phyloP scores from a whole-genome alignment of 2,329 filamentous ascomycete species.

The Colletotrichum kahawae region DNA sequence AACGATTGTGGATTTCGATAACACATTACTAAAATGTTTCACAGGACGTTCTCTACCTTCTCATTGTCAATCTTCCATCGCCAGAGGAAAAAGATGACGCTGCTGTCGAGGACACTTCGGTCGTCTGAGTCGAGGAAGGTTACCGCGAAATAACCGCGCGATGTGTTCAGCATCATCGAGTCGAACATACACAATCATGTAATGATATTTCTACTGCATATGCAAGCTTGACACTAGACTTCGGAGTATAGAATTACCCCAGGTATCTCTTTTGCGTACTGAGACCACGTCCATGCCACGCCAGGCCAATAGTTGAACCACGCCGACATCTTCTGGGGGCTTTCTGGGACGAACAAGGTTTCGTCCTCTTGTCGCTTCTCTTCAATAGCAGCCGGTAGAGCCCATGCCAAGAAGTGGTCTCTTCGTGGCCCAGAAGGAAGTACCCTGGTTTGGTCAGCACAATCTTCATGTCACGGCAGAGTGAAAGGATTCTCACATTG shows the following conservation, averaged over 20 bases:
- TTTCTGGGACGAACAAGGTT: constrained; percentile 40
- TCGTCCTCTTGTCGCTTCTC: constrained; percentile 36
- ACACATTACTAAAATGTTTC: background rate
- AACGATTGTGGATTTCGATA: background rate
- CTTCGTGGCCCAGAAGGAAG: constrained; percentile 36
- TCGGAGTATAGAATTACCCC: constrained; percentile 39
- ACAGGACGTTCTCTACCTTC: constrained; percentile 14
- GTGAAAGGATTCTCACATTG: constrained; percentile 49
- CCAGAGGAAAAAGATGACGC: background rate
- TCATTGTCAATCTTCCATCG: background rate
- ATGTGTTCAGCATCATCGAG: background rate
- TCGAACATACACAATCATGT: background rate
- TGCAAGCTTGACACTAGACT: constrained; percentile 24
- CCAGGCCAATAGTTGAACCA: constrained; percentile 40
- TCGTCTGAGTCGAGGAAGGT: background rate
- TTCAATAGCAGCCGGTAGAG: constrained; percentile 60
- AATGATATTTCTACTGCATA: background rate
- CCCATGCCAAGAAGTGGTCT: constrained; percentile 64
- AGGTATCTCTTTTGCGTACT: constrained; percentile 35
- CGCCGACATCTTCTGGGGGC: constrained; percentile 36
- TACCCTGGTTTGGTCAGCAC: constrained; percentile 24
- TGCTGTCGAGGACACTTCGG: background rate
- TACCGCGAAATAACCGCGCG: background rate
- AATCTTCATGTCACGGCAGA: background rate
- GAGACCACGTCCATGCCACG: constrained; percentile 42